phyloP scores from a whole-genome alignment of 2,329 filamentous ascomycete species.

The Fusarium ambrosium region DNA sequence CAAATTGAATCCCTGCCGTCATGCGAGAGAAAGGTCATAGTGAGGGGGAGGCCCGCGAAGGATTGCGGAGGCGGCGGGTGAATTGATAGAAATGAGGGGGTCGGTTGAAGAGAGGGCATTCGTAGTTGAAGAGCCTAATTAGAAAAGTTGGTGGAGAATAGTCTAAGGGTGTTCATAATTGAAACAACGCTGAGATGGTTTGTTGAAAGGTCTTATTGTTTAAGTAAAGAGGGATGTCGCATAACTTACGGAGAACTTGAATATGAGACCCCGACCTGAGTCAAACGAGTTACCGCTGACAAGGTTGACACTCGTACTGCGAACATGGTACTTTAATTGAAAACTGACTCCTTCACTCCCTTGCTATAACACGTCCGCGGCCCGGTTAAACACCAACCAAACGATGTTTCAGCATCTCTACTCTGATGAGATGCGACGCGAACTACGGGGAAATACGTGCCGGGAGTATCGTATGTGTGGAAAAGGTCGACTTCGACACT shows the following conservation, averaged over 20 bases:
- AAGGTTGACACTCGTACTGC: too few species aligned
- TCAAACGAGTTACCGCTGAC: too few species aligned
- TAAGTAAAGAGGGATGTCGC: too few species aligned
- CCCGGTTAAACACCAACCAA: slow-evolving; percentile 11
- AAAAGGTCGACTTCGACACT: neutral
- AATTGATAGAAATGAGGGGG: neutral
- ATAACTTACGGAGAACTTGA: too few species aligned
- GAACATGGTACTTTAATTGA: too few species aligned
- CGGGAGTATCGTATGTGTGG: slow-evolving; percentile 11
- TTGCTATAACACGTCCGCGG: slow-evolving; percentile 7
- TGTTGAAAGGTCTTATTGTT: neutral
- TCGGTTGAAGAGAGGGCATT: neutral
- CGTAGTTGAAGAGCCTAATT: neutral
- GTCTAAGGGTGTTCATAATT: too few species aligned
- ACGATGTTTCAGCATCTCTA: neutral
- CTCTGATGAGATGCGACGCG: slow-evolving; percentile 23
- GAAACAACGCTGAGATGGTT: neutral
- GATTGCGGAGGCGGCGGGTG: neutral
- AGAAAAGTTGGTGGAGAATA: neutral
- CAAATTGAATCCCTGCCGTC: neutral
- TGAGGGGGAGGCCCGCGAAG: neutral
- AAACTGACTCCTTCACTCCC: too few species aligned
- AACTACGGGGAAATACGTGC: slow-evolving; percentile 15
- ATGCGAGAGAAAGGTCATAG: neutral
- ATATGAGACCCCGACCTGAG: too few species aligned